These are phyloP conservation scores for Prunus mongolica DNA, from an alignment of 306 rosid species.

Conservation along the genomic window DNA sequence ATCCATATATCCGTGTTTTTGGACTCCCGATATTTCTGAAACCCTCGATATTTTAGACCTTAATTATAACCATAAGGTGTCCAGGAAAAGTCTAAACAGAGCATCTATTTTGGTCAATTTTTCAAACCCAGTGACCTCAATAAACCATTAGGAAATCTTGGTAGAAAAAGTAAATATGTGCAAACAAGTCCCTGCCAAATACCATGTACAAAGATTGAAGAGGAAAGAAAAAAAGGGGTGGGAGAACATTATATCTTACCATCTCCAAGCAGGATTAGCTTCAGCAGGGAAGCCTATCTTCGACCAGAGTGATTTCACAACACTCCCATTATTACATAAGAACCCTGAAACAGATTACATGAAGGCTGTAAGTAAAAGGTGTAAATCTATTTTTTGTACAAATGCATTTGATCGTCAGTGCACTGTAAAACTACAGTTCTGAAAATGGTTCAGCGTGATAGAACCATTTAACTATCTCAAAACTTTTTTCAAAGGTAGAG, in stretches of 20 bases:
- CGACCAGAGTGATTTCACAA: slow-evolving; percentile 45
- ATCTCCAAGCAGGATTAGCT: slow-evolving; percentile 86
- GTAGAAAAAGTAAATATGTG: too few species aligned
- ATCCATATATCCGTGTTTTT: too few species aligned
- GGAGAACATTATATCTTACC: slow-evolving; percentile 44
- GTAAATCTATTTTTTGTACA: neutral
- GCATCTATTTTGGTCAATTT: neutral
- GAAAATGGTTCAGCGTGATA: neutral
- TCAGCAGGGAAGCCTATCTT: slow-evolving; percentile 70
- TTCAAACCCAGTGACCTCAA: neutral
- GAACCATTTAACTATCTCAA: neutral
- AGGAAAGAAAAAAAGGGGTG: slow-evolving; percentile 1
- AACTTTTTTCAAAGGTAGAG: too few species aligned
- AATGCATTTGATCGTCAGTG: too few species aligned
- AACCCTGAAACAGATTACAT: slow-evolving; percentile 36
- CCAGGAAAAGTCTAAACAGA: neutral
- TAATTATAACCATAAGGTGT: neutral
- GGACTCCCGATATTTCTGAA: too few species aligned
- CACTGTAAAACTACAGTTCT: neutral
- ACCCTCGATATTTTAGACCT: too few species aligned
- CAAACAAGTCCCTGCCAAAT: neutral
- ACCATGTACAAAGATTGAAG: neutral
- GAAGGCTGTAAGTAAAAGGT: neutral
- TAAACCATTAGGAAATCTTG: neutral
- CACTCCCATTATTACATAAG: slow-evolving; percentile 25